Evolutionary conservation across 257 asterid species (phyloP), one percentile per base, ranked within the genome.

Genomic region (Anisodus acutangulus): DNA sequence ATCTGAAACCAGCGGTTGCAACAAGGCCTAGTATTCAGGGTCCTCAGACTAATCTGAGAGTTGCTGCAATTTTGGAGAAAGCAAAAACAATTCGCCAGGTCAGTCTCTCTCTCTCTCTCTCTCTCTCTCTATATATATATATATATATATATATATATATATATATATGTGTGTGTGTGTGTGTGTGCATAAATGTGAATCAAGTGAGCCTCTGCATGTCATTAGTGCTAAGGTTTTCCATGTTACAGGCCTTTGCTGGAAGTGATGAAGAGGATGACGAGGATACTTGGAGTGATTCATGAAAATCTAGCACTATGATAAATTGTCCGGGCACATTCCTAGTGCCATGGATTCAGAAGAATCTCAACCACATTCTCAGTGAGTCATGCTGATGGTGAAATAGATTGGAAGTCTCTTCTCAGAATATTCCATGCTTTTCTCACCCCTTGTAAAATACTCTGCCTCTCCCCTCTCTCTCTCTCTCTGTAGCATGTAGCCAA

Each of bases 1-100:
- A 90, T 90, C 85, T 95, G 91, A 95, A 90, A 88, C 98, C 97
- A 70, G 90, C 98, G 37, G 85, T 83, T 70, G 86, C 87, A 55
- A 86, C 92, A 79, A 90, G 97, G 80, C 95, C 99, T 59, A 93
- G 87, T 84, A 69, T 91, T 90, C 94, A 86, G 82, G 97, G 91
- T 68, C 98, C 97, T 70, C 90, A 79, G 80, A 92, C 97, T 82
- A 93, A 95, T 88, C 92, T 95, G 78, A 92, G 85, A 85, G 95
- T 95, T 67, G 93, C 97, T 85, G 98, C 98, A 79, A 91, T 95
- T 78, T 84, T 95, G 93, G 97, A 93, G 86, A 95, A 91, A 90
- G 98, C 98, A 91, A 94, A 93, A 87, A 91, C 97, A 16, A 95
- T 94, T 82, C 96, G 98, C 83, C 98, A 93, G 95, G 98, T 95